A percentile compares a stretch with the other conserved stretches of the same genome.
phyloP scores from a whole-genome alignment of 1,139 yeast species.

The Scheffersomyces parashehatae region DNA sequence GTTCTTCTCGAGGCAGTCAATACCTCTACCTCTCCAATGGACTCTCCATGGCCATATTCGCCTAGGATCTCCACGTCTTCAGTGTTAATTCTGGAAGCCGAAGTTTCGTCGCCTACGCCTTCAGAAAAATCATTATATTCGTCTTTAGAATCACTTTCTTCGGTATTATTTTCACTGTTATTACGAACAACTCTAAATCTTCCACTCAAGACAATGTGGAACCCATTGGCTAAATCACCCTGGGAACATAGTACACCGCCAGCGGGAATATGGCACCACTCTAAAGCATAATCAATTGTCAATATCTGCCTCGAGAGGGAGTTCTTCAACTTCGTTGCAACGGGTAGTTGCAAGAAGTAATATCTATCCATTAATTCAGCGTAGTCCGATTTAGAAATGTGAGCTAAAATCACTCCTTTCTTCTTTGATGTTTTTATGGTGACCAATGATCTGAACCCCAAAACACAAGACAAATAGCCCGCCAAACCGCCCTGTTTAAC shows the following conservation, averaged over 20 bases:
- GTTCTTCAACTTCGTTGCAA: slow-evolving; percentile 71
- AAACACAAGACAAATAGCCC: slow-evolving; percentile 79
- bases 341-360: slow-evolving; percentile 72
- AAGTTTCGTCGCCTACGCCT: slow-evolving; percentile 5
- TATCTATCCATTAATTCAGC: slow-evolving; percentile 72
- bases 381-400: slow-evolving; percentile 61
- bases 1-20: slow-evolving; percentile 78
- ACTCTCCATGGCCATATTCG: slow-evolving; percentile 92
- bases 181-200: slow-evolving; percentile 67
- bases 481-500: slow-evolving; percentile 81
- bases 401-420: slow-evolving; percentile 64
- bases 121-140: slow-evolving; percentile 11
- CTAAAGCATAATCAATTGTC: slow-evolving; percentile 86
- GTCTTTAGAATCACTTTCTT: slow-evolving; percentile 6
- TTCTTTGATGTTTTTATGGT: slow-evolving; percentile 60
- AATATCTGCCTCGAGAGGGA: slow-evolving; percentile 67
- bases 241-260: slow-evolving; percentile 80
- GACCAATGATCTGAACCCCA: slow-evolving; percentile 80
- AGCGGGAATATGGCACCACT: slow-evolving; percentile 90
- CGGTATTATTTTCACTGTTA: slow-evolving; percentile 9
- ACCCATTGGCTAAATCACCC: slow-evolving; percentile 89
- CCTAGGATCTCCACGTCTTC: slow-evolving; percentile 50
- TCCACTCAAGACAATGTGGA: slow-evolving; percentile 88
- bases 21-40: slow-evolving; percentile 94
- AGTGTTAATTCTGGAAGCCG: slow-evolving; percentile 4